Evolutionary conservation across 768 basidiomycete genomes (phyloP).

Genomic region (Omphalotus guepiniiformis): DNA sequence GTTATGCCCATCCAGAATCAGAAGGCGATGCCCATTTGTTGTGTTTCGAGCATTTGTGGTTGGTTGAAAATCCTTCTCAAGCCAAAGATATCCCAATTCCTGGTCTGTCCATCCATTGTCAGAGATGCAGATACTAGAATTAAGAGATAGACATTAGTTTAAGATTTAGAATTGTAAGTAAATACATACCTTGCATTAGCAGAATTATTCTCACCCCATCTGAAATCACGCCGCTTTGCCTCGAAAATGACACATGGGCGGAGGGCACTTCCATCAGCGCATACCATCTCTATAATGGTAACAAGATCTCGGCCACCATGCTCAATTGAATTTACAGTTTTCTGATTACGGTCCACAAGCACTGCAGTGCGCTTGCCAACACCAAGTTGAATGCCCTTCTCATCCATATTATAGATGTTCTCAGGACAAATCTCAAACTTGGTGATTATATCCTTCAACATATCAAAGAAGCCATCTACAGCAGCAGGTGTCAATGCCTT

Average conservation of each 20-base stretch:
- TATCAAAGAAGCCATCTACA: constrained; percentile 13
- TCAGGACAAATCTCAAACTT: constrained; percentile 11
- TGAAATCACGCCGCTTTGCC: constrained; percentile 15
- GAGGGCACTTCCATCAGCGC: constrained; percentile 35
- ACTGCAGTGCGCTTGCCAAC: constrained; percentile 16
- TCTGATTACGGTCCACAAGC: constrained; percentile 15
- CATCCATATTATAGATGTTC: constrained; percentile 18
- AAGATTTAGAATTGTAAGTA: not conserved
- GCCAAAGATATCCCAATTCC: constrained; percentile 28
- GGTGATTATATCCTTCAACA: constrained; percentile 11
- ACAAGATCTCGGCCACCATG: constrained; percentile 37
- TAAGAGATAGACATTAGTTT: not conserved
- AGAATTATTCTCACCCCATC: constrained; percentile 10
- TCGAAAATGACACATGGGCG: constrained; percentile 36
- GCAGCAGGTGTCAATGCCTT: constrained; percentile 14
- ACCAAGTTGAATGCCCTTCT: constrained; percentile 16
- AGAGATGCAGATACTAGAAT: constrained; percentile 27
- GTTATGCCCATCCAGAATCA: constrained; percentile 18
- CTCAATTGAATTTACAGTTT: constrained; percentile 15
- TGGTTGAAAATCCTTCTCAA: constrained; percentile 31
- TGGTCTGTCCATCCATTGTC: constrained; percentile 38
- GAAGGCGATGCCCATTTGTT: constrained; percentile 6
- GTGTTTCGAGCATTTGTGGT: constrained; percentile 1
- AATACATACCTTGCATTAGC: not conserved
- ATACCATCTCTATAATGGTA: constrained; percentile 41